phyloP scores from a whole-genome alignment of 1,284 basidiomycete species.

The Irpex sp. region DNA sequence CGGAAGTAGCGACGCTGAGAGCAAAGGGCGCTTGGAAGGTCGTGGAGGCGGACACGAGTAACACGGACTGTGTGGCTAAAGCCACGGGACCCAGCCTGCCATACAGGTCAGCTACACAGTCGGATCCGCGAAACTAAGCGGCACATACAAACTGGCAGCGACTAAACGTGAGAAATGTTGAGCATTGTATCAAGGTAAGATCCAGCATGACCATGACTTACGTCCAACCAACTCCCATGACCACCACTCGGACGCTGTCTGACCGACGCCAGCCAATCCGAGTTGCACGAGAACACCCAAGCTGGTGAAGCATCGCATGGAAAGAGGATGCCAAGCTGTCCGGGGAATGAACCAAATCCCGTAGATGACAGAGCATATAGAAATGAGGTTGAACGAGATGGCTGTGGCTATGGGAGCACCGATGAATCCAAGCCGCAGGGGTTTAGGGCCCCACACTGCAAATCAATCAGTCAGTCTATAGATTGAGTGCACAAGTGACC shows the following conservation, averaged over 20 bases:
- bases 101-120: background rate
- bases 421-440: conserved; percentile 83
- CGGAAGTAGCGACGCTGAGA: conserved; percentile 77
- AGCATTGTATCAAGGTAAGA: background rate
- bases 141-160: conserved; percentile 57
- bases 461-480: background rate
- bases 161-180: conserved; percentile 25
- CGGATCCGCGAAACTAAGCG: background rate
- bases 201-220: conserved; percentile 27
- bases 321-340: conserved; percentile 85
- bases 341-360: conserved; percentile 71
- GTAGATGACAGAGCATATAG: conserved; percentile 67
- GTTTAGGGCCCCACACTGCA: conserved; percentile 79
- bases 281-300: conserved; percentile 73
- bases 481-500: background rate
- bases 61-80: conserved; percentile 71
- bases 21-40: conserved; percentile 87
- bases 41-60: conserved; percentile 71
- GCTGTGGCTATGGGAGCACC: conserved; percentile 92
- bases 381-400: conserved; percentile 85
- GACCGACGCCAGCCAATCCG: conserved; percentile 76
- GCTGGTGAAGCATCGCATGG: conserved; percentile 61
- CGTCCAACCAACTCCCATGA: conserved; percentile 78
- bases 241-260: conserved; percentile 86
- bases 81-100: conserved; percentile 52